phyloP scores from a whole-genome alignment of 441 rosid species.

The Lepidium campestre region DNA sequence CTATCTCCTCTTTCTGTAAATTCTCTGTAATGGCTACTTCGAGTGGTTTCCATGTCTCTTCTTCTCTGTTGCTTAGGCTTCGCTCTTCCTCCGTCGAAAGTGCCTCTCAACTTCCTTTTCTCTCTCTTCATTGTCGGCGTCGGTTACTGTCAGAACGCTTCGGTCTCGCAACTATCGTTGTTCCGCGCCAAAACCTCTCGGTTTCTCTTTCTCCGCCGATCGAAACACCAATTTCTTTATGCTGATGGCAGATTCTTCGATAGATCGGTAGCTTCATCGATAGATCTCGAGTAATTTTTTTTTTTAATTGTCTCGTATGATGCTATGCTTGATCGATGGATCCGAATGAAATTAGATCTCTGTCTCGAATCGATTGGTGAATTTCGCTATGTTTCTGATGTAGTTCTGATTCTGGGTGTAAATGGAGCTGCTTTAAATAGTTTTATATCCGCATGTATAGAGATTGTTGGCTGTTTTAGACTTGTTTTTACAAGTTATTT shows the following conservation, averaged over 20 bases:
- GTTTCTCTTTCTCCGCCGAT: conserved; percentile 18
- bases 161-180: conserved; percentile 18
- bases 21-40: conserved; percentile 36
- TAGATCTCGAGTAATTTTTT: conserved; percentile 1
- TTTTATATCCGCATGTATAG: not conserved
- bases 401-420: not conserved
- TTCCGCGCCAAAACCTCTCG: conserved; percentile 34
- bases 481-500: too few relatives aligned
- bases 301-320: not conserved
- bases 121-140: not conserved
- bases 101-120: not conserved
- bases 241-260: too few relatives aligned
- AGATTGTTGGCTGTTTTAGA: not conserved
- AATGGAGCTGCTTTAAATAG: not conserved
- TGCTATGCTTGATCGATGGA: conserved; percentile 5
- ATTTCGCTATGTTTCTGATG: not conserved
- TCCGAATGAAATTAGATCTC: conserved; percentile 10
- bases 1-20: too few relatives aligned
- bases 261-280: not conserved
- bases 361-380: not conserved
- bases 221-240: too few relatives aligned
- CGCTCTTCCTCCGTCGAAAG: conserved; percentile 10
- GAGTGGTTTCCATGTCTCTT: conserved; percentile 21
- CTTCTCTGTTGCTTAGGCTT: conserved; percentile 18
- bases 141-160: not conserved